phyloP scores from a whole-genome alignment of 768 basidiomycete genomes.

The Rossbeevera mucosa region DNA sequence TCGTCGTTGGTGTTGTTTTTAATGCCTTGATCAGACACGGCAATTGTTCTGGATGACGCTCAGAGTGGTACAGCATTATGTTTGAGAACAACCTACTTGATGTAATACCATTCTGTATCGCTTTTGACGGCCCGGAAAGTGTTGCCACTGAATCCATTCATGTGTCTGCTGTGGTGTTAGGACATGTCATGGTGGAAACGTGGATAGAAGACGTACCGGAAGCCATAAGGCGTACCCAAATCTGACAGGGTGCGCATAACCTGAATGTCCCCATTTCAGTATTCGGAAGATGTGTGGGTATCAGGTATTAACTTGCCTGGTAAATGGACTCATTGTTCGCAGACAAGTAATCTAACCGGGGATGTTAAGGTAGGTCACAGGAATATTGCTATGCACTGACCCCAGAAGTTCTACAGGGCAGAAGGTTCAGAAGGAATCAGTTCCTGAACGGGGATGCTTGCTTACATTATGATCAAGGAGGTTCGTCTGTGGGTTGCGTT shows the following conservation, averaged over 20 bases:
- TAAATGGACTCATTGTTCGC: slow-evolving; percentile 45
- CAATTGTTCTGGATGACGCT: slow-evolving; percentile 17
- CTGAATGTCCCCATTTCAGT: slow-evolving; percentile 14
- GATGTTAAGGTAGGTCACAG: neutral
- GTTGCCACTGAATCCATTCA: slow-evolving; percentile 51
- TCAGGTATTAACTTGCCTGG: slow-evolving; percentile 17
- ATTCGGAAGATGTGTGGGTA: neutral
- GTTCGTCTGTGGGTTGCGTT: slow-evolving; percentile 49
- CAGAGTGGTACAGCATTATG: neutral
- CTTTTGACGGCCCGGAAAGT: slow-evolving; percentile 42
- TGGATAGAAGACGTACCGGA: slow-evolving; percentile 23
- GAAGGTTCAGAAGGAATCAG: neutral
- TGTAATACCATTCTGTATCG: slow-evolving; percentile 49
- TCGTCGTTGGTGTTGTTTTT: slow-evolving; percentile 36
- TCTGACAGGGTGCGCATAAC: slow-evolving; percentile 51
- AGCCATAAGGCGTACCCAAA: slow-evolving; percentile 52
- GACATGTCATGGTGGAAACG: neutral
- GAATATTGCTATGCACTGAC: slow-evolving; percentile 1
- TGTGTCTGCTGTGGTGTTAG: slow-evolving; percentile 26
- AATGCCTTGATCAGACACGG: slow-evolving; percentile 35
- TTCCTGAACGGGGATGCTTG: neutral
- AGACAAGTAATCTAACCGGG: slow-evolving; percentile 40
- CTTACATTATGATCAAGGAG: slow-evolving; percentile 35
- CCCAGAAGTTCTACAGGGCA: slow-evolving; percentile 18
- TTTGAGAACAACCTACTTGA: slow-evolving; percentile 37